phyloP scores from a whole-genome alignment of 148 eudicot genomes.

The Euryodendron excelsum region DNA sequence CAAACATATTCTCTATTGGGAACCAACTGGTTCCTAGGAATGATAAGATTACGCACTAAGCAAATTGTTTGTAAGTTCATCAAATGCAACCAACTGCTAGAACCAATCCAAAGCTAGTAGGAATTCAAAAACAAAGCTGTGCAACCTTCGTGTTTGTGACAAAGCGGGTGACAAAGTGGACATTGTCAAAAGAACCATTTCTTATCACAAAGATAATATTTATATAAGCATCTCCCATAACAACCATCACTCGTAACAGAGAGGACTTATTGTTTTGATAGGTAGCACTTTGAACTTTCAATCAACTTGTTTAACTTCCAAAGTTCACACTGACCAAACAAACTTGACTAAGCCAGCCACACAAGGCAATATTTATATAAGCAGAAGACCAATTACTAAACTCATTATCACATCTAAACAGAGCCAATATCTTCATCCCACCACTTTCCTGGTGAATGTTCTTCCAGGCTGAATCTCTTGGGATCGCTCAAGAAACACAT shows the following conservation, averaged over 20 bases:
- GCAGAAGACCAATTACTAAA: background rate
- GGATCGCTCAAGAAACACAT: conserved; percentile 46
- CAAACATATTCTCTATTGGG: too few species aligned
- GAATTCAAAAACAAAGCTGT: too few species aligned
- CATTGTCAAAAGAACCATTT: background rate
- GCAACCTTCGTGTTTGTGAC: too few species aligned
- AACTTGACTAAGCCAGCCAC: background rate
- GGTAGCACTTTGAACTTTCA: background rate
- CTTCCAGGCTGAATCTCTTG: conserved; percentile 53
- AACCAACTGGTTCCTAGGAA: too few species aligned
- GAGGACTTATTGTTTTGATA: background rate
- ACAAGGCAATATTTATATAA: background rate
- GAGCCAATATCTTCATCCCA: conserved; percentile 38
- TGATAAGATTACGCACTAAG: too few species aligned
- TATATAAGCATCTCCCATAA: background rate
- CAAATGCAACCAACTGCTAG: too few species aligned
- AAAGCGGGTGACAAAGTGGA: too few species aligned
- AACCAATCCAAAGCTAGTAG: too few species aligned
- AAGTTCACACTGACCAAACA: background rate
- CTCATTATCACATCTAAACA: background rate
- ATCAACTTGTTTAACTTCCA: background rate
- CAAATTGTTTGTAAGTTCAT: too few species aligned
- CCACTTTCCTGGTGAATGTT: conserved; percentile 60
- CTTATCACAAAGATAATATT: background rate
- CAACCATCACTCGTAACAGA: background rate